Evolutionary conservation across 2,329 filamentous ascomycete species (phyloP).

Genomic region (Sporothrix variecibatus): DNA sequence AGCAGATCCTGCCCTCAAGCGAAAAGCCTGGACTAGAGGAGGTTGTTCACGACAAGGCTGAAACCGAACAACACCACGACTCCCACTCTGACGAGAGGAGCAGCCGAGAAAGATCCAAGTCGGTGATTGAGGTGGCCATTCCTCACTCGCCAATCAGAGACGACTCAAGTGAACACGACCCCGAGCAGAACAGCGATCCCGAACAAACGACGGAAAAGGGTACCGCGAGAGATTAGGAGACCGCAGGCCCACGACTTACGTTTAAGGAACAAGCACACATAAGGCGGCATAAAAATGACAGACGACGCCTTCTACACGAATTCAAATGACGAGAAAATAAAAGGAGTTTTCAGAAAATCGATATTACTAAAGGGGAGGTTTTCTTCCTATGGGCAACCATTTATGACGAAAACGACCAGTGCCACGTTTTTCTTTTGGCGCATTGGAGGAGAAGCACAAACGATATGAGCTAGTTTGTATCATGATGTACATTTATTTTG

Average conservation of each 20-base stretch:
- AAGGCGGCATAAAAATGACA: background rate
- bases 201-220: background rate
- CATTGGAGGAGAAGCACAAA: background rate
- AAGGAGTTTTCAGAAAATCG: background rate
- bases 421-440: background rate
- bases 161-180: background rate
- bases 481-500: background rate
- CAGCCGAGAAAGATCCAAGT: slow-evolving; percentile 25
- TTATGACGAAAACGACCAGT: background rate
- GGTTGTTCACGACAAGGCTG: background rate
- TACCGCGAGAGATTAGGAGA: background rate
- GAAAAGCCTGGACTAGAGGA: background rate
- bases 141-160: background rate
- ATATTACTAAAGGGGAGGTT: background rate
- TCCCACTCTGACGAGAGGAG: background rate
- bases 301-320: background rate
- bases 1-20: background rate
- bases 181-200: background rate
- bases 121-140: slow-evolving; percentile 30
- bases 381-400: slow-evolving; percentile 26
- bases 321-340: background rate
- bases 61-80: background rate
- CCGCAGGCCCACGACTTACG: background rate
- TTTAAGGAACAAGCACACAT: background rate
- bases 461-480: background rate